A percentile compares a stretch with the other conserved stretches of the same genome.
Evolutionary conservation across 257 asterid genomes (phyloP).

Genomic region (Schizonepeta tenuifolia): DNA sequence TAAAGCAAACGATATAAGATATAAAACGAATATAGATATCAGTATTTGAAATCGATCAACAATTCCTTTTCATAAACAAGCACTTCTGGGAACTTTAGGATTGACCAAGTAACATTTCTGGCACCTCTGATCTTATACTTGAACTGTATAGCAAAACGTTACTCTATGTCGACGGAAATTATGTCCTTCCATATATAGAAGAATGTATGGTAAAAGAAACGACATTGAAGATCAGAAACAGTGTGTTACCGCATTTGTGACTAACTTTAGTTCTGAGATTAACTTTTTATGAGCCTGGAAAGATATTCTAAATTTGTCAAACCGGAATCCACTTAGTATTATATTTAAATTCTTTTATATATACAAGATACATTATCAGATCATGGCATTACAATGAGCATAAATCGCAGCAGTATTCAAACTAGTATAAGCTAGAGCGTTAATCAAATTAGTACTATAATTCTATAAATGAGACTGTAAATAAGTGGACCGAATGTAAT

Average conservation of each 20-base stretch:
- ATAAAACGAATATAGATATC: background rate
- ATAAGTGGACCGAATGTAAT: no score
- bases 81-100: background rate
- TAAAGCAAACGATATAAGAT: background rate
- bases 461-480: no score
- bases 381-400: no score
- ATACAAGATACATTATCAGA: no score
- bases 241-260: background rate
- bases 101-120: conserved; percentile 15
- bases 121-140: no score
- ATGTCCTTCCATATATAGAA: conserved; percentile 12
- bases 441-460: no score
- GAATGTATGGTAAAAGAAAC: background rate
- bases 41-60: background rate
- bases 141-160: no score
- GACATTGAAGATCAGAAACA: background rate
- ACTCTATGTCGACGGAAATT: no score
- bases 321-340: background rate
- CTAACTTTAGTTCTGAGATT: background rate
- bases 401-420: no score
- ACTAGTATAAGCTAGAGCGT: no score
- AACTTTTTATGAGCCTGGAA: conserved; percentile 20
- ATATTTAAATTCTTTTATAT: no score
- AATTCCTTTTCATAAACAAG: background rate
- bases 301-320: background rate